phyloP scores from a whole-genome alignment of 2,329 filamentous ascomycete genomes.

The Sphaerulina populicola region DNA sequence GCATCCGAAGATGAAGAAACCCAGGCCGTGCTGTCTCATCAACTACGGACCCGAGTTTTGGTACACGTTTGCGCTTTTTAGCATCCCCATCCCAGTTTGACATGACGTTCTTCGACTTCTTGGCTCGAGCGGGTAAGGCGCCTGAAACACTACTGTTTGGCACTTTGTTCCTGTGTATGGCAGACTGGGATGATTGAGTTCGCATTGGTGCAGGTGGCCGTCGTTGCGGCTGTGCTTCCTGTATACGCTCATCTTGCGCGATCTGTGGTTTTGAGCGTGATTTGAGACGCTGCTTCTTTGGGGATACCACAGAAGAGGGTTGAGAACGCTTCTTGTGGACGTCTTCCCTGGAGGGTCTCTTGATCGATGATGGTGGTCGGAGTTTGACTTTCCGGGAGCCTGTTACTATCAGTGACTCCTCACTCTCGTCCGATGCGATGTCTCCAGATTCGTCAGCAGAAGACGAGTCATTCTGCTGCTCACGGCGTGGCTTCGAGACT shows the following conservation, averaged over 20 bases:
- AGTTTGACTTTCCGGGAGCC: not conserved
- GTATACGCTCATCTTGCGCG: not conserved
- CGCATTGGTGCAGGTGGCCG: not conserved
- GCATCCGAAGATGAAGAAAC: slow-evolving; percentile 21
- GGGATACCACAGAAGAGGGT: not conserved
- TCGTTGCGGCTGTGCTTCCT: not conserved
- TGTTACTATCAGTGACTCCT: slow-evolving; percentile 10
- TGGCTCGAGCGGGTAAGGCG: slow-evolving; percentile 1
- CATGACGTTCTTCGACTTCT: slow-evolving; percentile 13
- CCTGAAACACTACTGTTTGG: not conserved
- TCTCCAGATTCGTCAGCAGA: slow-evolving; percentile 11
- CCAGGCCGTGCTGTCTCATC: slow-evolving; percentile 3
- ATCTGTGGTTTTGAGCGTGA: not conserved
- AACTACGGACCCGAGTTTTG: slow-evolving; percentile 17
- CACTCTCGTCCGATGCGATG: not conserved
- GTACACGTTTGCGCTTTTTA: slow-evolving; percentile 19
- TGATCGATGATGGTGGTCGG: not conserved
- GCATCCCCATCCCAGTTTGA: slow-evolving; percentile 12
- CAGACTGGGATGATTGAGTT: not conserved
- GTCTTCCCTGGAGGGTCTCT: not conserved
- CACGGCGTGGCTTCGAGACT: slow-evolving; percentile 6
- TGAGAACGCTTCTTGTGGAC: not conserved
- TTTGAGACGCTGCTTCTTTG: not conserved
- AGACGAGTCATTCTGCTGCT: not conserved
- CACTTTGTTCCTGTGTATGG: slow-evolving; percentile 15